Base-by-base conservation (phyloP, 306 rosid species). In the Inga leiocalycina region DNA sequence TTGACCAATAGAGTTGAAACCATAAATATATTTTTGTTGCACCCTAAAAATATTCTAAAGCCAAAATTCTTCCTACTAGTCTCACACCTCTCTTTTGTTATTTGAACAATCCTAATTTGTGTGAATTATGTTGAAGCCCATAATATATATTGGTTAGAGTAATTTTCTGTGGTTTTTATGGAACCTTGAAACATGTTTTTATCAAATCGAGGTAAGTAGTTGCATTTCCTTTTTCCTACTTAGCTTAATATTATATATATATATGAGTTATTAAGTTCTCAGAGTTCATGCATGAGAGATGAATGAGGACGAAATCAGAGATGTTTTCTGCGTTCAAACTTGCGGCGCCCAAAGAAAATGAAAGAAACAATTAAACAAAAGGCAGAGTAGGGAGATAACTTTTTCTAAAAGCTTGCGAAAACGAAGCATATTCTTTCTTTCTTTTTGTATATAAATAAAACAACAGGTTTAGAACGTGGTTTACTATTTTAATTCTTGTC, bases 271-370 rank as follows among this genome's bases (percentile, higher is more conserved):
- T 5, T 10, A 11, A 32, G 41, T 52, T 71, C 76, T 34, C 2
- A 3, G 32, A 15, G 43, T 72, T 74, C 62, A 49, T 86, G 90
- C 90, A 82, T 82, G 91, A 76, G 52, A 74, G 71, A 22, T 66
- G 61, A 22, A 35, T 84, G 75, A 68, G 52, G 49, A 15, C 51
- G 71, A 35, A 49, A 44, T 3, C 46, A 79, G 75, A 46, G 35
- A 22, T 22, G 65, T 37, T 70, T 64, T 84, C 51, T 35, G 20
- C 66, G 66, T 84, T 82, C 89, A 89, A 84, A 82, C 75, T 59
- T 74, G 46, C 84, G 82, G 88, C 85, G 84, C 85, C 73, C 66
- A 79, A 75, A 68, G 79, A 46, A 77, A 82, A 46, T 49, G 44
- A 69, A 30, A 5, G 16, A 59, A 59, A 22, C 62, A 10, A 59